phyloP scores from a whole-genome alignment of 108 stramenopile species.

The Cyclotella sp. region DNA sequence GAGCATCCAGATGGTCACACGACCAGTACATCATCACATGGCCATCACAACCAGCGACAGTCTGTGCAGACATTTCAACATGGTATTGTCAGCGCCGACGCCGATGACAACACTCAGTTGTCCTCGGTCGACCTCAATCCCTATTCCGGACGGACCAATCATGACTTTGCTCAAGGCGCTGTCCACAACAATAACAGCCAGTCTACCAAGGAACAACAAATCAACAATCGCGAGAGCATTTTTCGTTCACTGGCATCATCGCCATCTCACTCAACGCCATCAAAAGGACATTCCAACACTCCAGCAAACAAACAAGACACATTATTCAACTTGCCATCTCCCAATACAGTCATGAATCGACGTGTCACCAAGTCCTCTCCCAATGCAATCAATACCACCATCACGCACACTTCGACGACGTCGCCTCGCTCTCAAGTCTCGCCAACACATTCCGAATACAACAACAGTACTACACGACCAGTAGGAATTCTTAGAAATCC shows the following conservation, averaged over 20 bases:
- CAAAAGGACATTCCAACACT: neutral
- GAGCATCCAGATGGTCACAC: too few species aligned
- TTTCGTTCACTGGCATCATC: neutral
- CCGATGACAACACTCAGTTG: too few species aligned
- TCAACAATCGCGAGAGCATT: neutral
- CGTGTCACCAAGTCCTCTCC: conserved; percentile 2
- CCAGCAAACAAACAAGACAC: neutral
- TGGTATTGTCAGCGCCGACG: too few species aligned
- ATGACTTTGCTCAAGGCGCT: neutral
- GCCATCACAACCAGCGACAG: too few species aligned
- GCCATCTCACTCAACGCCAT: neutral
- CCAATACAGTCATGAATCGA: neutral
- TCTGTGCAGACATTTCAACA: too few species aligned
- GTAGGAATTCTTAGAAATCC: neutral
- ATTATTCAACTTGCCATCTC: neutral
- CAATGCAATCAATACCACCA: neutral
- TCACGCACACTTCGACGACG: neutral
- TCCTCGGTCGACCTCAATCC: neutral
- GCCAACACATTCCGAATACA: neutral
- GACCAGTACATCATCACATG: too few species aligned
- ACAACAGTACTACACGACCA: conserved; percentile 2
- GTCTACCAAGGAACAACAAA: neutral
- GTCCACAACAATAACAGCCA: neutral
- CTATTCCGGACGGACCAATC: neutral
- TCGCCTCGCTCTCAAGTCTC: neutral